Conservation (phyloP, 1,284 basidiomycete genomes). For the Tylopilus sp. region DNA sequence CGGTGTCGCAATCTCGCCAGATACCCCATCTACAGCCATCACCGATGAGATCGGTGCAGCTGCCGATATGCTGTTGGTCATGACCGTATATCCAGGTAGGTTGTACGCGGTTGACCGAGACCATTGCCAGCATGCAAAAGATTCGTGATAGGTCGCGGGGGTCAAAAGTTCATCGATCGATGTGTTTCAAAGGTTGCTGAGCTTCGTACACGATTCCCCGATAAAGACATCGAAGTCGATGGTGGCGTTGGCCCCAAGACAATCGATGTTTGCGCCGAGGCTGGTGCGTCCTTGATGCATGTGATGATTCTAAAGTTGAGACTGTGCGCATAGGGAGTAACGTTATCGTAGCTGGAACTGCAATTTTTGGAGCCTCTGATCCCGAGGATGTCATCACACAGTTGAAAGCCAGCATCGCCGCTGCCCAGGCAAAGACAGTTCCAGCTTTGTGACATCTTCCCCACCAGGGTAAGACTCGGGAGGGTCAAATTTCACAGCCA, state of each 20-base stretch:
- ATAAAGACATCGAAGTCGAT: conserved; percentile 96
- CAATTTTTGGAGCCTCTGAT: conserved; percentile 82
- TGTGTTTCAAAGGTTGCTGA: conserved; percentile 94
- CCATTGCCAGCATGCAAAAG: neutral
- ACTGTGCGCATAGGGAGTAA: conserved; percentile 72
- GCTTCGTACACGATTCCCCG: conserved; percentile 85
- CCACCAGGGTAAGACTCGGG: neutral
- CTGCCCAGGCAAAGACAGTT: conserved; percentile 55
- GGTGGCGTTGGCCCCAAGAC: conserved; percentile 95
- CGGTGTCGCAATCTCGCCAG: conserved; percentile 92
- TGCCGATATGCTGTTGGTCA: conserved; percentile 93
- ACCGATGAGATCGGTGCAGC: conserved; percentile 75
- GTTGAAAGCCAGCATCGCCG: conserved; percentile 70
- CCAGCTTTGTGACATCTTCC: neutral
- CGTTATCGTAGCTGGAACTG: conserved; percentile 97
- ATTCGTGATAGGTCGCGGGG: conserved; percentile 67
- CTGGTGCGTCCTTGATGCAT: conserved; percentile 53
- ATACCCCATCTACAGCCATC: conserved; percentile 83
- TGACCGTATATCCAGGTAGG: conserved; percentile 91
- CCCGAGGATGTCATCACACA: conserved; percentile 76
- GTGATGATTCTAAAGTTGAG: neutral
- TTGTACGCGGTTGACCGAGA: neutral
- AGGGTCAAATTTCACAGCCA: neutral
- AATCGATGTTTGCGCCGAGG: conserved; percentile 84
- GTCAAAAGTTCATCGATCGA: conserved; percentile 94